Conservation (phyloP, 768 basidiomycete species). For the Leccinum longicurvipes region DNA sequence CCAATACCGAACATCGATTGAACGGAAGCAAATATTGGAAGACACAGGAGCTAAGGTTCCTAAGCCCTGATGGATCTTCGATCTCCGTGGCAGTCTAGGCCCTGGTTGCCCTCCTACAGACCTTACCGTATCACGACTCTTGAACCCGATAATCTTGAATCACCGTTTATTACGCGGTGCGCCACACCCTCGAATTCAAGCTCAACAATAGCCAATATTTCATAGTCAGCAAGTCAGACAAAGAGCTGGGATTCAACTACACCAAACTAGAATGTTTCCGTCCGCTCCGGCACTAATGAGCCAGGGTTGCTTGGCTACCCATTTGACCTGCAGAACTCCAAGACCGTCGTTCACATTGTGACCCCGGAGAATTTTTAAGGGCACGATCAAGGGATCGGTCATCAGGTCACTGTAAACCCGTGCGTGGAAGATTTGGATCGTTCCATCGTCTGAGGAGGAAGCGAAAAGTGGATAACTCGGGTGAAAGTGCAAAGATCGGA, state of each 20-base stretch:
- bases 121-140: conserved; percentile 2
- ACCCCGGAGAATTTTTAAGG: conserved; percentile 93
- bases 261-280: conserved; percentile 86
- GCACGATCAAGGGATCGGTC: conserved; percentile 97
- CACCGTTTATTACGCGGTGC: conserved; percentile 17
- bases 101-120: conserved; percentile 8
- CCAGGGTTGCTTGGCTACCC: conserved; percentile 92
- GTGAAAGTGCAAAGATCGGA: conserved; percentile 92
- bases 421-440: conserved; percentile 95
- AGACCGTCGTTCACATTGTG: conserved; percentile 82
- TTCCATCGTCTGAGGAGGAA: conserved; percentile 94
- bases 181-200: conserved; percentile 20
- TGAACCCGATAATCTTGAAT: conserved; percentile 7
- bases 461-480: conserved; percentile 94
- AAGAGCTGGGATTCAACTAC: conserved; percentile 48
- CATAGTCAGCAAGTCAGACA: conserved; percentile 27
- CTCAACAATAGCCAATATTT: conserved; percentile 23
- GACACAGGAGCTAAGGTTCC: neutral
- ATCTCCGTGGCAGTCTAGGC: neutral
- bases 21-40: conserved; percentile 12
- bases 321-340: conserved; percentile 87
- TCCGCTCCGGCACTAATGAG: conserved; percentile 90
- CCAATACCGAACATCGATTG: neutral
- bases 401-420: conserved; percentile 93
- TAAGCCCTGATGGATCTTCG: neutral